These are phyloP conservation scores for Aspergillus bridgeri DNA, from an alignment of 495 filamentous ascomycete genomes.

Conservation along the genomic window DNA sequence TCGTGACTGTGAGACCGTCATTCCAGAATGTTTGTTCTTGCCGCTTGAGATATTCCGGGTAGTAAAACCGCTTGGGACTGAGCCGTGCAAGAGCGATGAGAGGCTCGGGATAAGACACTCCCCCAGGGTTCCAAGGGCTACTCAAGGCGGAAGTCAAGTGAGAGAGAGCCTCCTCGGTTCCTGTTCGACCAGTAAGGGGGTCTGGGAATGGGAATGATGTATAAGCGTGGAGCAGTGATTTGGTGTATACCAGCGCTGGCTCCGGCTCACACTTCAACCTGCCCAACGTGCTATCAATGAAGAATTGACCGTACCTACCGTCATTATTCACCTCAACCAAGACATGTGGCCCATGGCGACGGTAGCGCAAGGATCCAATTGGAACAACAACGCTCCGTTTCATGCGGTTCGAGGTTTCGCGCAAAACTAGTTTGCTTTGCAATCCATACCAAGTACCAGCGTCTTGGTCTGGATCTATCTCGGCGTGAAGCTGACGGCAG, in stretches of 20 bases:
- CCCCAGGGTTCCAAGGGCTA: not conserved
- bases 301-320: slow-evolving; percentile 37
- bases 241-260: slow-evolving; percentile 42
- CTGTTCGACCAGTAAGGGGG: not conserved
- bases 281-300: slow-evolving; percentile 44
- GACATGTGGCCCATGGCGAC: slow-evolving; percentile 29
- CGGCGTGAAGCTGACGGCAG: slow-evolving; percentile 35
- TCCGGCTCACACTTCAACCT: slow-evolving; percentile 44
- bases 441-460: slow-evolving; percentile 53
- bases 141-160: not conserved
- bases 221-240: slow-evolving; percentile 17
- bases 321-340: slow-evolving; percentile 30
- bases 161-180: not conserved
- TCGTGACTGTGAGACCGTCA: not conserved
- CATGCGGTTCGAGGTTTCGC: slow-evolving; percentile 18
- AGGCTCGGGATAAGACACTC: not conserved
- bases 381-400: slow-evolving; percentile 48
- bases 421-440: slow-evolving; percentile 48
- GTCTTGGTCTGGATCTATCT: slow-evolving; percentile 46
- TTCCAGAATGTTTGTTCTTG: not conserved
- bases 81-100: not conserved
- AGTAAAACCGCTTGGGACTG: not conserved
- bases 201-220: not conserved
- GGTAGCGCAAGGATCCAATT: slow-evolving; percentile 28
- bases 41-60: not conserved